These are phyloP conservation scores for Blastobotrys chiropterorum DNA, from an alignment of 805 yeast genomes.

Conservation along the genomic window DNA sequence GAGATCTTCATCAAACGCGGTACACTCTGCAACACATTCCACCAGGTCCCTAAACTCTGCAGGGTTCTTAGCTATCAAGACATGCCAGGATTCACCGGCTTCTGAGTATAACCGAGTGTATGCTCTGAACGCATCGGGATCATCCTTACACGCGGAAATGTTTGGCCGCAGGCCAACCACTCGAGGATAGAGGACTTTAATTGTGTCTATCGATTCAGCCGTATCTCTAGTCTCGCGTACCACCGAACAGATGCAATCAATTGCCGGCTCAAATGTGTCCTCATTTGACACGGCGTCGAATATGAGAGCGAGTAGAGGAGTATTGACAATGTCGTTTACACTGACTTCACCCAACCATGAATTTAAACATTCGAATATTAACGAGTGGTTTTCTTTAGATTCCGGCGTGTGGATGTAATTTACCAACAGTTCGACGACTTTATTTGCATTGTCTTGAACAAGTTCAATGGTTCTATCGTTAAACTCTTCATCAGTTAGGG, in stretches of 20 bases:
- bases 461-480: constrained; percentile 55
- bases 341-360: constrained; percentile 91
- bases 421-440: constrained; percentile 58
- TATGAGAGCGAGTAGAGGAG: constrained; percentile 61
- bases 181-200: constrained; percentile 62
- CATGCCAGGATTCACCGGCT: constrained; percentile 96
- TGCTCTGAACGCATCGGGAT: constrained; percentile 60
- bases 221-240: constrained; percentile 77
- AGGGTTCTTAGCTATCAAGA: constrained; percentile 69
- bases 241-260: constrained; percentile 80
- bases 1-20: constrained; percentile 72
- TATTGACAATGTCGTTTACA: constrained; percentile 56
- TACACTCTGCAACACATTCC: constrained; percentile 60
- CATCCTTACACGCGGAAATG: constrained; percentile 34
- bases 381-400: constrained; percentile 32
- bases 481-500: constrained; percentile 78
- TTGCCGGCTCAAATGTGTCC: constrained; percentile 72
- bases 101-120: constrained; percentile 76
- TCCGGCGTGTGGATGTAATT: constrained; percentile 39
- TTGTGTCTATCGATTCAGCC: constrained; percentile 40
- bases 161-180: constrained; percentile 55
- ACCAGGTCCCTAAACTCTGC: constrained; percentile 65
- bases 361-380: constrained; percentile 67
- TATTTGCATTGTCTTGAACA: constrained; percentile 59
- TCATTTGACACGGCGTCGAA: constrained; percentile 54